Evolutionary conservation across 768 basidiomycete genomes (phyloP).

Genomic region (Kwoniella bestiolae): DNA sequence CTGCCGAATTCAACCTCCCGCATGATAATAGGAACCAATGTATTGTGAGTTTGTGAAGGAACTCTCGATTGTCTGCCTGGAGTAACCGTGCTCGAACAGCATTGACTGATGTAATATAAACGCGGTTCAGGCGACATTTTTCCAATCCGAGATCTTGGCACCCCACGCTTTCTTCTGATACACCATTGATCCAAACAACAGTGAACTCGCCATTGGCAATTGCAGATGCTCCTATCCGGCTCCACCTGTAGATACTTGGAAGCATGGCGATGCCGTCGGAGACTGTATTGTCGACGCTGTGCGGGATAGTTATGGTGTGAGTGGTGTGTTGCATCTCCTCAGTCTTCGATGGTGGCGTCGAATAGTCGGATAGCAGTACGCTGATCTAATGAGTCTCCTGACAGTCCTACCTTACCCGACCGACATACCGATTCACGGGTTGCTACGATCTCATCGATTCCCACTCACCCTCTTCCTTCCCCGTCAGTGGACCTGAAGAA

Average conservation of each 20-base stretch:
- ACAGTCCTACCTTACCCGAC: not conserved
- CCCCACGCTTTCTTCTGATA: constrained; percentile 1
- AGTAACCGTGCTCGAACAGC: not conserved
- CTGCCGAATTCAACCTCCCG: constrained; percentile 1
- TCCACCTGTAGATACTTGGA: not conserved
- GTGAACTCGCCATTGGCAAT: not conserved
- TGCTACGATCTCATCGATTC: not conserved
- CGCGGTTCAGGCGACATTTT: not conserved
- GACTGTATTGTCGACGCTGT: not conserved
- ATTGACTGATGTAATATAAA: not conserved
- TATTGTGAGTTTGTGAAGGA: constrained; percentile 2
- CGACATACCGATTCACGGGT: not conserved
- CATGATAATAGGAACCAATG: not conserved
- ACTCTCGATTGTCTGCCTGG: not conserved
- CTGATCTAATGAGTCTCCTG: too few species aligned
- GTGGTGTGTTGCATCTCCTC: not conserved
- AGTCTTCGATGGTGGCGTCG: too few species aligned
- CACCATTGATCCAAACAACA: not conserved
- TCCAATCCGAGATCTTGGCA: not conserved
- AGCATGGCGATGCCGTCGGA: not conserved
- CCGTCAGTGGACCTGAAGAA: not conserved
- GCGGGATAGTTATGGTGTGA: not conserved
- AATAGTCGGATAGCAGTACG: too few species aligned
- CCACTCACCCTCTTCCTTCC: not conserved
- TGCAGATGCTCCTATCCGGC: not conserved